Base-by-base conservation (phyloP, 164 flowering plant genomes). In the Pachysandra terminalis region DNA sequence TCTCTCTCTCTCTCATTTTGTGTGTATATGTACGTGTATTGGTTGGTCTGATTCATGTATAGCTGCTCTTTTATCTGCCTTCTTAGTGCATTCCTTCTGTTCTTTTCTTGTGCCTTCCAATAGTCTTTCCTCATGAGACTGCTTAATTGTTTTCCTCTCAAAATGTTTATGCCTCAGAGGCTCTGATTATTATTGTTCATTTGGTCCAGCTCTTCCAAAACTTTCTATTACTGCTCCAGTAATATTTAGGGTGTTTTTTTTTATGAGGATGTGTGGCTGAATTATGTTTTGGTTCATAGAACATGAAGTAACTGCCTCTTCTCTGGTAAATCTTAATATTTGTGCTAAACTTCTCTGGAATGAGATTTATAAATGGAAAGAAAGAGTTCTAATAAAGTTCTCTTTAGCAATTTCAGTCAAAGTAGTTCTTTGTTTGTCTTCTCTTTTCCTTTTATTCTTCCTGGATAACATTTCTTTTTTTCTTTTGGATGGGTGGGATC, bases 401-500 rank as follows among this genome's bases (percentile, higher is more conserved):
- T 45, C 14, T 45, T 45, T 15, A 45, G 51, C 51, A 17, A 28
- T 19, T 10, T 45, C 51, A 10, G 10, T 40, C 10, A 5, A 40
- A 40, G 10, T 40, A 40, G 10, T 40, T 40, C 10, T 40, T 40
- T 40, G 5, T 5, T 40, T 21, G 16, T 56, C 16, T 13, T 25
- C 32, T 12, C 26, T 14, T 8, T 58, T 58, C 27, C 17, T 27
- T 15, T 1, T 26, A 9, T 10, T 58, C 16, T 27, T 9, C 13
- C 17, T 58, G 3, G 58, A 14, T 16, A 19, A 3, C 15, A 16
- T 14, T 19, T 22, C 66, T 25, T 49, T 25, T 59, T 5, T 10
- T 45, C 6, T 59, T 19, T 45, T 71, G 59, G 37, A 66, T 73
- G 63, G 61, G 27, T 28, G 23, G 37, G 7, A 32, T 32, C 37